These are phyloP conservation scores for Neopestalotiopsis sp. DNA, from an alignment of 2,329 filamentous ascomycete genomes.

Conservation along the genomic window DNA sequence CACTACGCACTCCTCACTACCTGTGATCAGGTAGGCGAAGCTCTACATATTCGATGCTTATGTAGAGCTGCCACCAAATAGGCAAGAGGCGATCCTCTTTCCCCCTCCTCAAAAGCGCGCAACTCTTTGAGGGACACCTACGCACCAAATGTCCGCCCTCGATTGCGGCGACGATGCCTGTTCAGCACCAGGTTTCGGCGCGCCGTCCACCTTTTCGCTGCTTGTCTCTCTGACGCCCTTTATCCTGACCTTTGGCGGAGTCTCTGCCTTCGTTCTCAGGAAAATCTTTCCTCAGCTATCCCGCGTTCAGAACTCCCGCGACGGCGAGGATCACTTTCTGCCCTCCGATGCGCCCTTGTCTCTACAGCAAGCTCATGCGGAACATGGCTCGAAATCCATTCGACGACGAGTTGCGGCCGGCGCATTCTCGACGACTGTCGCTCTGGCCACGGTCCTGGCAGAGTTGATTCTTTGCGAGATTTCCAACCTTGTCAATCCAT, in stretches of 20 bases:
- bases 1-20: too few species aligned
- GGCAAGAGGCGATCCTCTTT: background rate
- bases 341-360: constrained; percentile 65
- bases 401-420: constrained; percentile 59
- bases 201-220: constrained; percentile 48
- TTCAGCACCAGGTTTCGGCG: constrained; percentile 47
- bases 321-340: constrained; percentile 66
- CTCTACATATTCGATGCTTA: background rate
- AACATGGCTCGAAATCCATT: constrained; percentile 58
- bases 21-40: background rate
- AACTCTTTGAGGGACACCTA: background rate
- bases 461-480: constrained; percentile 87
- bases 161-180: constrained; percentile 66
- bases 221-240: constrained; percentile 72
- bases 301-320: constrained; percentile 52
- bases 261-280: constrained; percentile 66
- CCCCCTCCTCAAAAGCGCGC: background rate
- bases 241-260: constrained; percentile 69
- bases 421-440: constrained; percentile 79
- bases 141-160: constrained; percentile 39
- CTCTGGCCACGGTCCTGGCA: constrained; percentile 76
- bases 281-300: constrained; percentile 78
- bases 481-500: constrained; percentile 72
- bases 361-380: constrained; percentile 63
- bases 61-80: constrained; percentile 7